Evolutionary conservation across 768 basidiomycete genomes (phyloP).

Genomic region (Lactarius quietus): DNA sequence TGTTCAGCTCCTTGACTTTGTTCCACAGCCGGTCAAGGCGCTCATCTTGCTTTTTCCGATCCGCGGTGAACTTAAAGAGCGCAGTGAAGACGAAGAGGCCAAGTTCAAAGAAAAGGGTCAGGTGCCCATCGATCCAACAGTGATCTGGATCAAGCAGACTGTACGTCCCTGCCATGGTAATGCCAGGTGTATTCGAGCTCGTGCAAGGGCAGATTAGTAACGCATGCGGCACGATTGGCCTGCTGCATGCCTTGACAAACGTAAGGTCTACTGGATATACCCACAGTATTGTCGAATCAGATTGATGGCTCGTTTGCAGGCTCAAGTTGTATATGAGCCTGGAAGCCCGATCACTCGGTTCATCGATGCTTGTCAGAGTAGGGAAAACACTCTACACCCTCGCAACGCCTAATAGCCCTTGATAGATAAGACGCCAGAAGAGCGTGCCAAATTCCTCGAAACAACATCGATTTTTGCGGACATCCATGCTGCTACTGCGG

Average conservation of each 20-base stretch:
- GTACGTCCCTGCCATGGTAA: constrained; percentile 38
- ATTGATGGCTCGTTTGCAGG: constrained; percentile 30
- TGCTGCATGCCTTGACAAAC: constrained; percentile 58
- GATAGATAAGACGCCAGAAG: constrained; percentile 62
- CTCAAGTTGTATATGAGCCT: constrained; percentile 52
- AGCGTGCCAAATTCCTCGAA: constrained; percentile 73
- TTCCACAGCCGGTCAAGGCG: constrained; percentile 74
- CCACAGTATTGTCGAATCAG: not conserved
- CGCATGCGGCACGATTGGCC: constrained; percentile 33
- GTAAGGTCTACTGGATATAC: constrained; percentile 39
- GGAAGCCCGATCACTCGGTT: constrained; percentile 62
- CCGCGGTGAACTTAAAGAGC: constrained; percentile 45
- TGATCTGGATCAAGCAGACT: constrained; percentile 91
- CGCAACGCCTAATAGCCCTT: not conserved
- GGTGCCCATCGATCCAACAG: constrained; percentile 52
- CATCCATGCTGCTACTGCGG: constrained; percentile 71
- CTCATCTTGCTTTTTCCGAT: constrained; percentile 85
- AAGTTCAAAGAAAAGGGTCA: constrained; percentile 46
- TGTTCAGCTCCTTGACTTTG: constrained; percentile 62
- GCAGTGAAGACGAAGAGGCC: constrained; percentile 57
- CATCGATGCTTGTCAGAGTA: constrained; percentile 60
- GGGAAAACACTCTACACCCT: constrained; percentile 2
- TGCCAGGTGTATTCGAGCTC: not conserved
- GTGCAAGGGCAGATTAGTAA: constrained; percentile 30
- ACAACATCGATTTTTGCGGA: constrained; percentile 70